These are phyloP conservation scores for Perkinsus olseni DNA, from an alignment of 169 alveolate species.

Conservation along the genomic window DNA sequence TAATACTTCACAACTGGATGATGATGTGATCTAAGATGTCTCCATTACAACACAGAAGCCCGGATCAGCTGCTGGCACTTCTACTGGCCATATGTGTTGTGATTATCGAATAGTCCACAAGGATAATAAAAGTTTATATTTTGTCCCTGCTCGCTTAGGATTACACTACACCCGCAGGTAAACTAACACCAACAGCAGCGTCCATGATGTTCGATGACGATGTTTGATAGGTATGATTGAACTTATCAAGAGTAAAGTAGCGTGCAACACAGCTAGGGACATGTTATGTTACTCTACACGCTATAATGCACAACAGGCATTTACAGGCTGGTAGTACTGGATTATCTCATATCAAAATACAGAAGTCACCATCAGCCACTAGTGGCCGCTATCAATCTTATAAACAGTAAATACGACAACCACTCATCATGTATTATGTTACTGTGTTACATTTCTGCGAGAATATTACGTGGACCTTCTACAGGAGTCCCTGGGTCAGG, in stretches of 20 bases:
- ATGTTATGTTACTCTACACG: neutral
- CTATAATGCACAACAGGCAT: neutral
- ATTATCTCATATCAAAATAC: too few relatives aligned
- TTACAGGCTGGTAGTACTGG: neutral
- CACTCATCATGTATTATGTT: too few relatives aligned
- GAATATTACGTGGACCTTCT: too few relatives aligned
- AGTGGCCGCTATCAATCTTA: too few relatives aligned
- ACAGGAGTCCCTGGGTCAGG: too few relatives aligned
- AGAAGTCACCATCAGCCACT: too few relatives aligned
- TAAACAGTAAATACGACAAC: too few relatives aligned
- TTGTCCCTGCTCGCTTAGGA: neutral
- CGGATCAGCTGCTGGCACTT: too few relatives aligned
- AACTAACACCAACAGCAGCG: too few relatives aligned
- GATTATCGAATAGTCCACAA: neutral
- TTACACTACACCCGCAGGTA: neutral
- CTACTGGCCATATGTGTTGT: neutral
- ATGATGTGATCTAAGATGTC: neutral
- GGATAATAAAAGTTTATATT: neutral
- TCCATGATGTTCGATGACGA: neutral
- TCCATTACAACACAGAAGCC: neutral
- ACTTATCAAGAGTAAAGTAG: neutral
- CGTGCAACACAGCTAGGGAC: neutral
- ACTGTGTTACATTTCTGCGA: too few relatives aligned
- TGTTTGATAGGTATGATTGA: neutral
- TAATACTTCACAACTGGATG: neutral